phyloP scores from a whole-genome alignment of 106 monocot species.

The Phalaenopsis aphrodite region DNA sequence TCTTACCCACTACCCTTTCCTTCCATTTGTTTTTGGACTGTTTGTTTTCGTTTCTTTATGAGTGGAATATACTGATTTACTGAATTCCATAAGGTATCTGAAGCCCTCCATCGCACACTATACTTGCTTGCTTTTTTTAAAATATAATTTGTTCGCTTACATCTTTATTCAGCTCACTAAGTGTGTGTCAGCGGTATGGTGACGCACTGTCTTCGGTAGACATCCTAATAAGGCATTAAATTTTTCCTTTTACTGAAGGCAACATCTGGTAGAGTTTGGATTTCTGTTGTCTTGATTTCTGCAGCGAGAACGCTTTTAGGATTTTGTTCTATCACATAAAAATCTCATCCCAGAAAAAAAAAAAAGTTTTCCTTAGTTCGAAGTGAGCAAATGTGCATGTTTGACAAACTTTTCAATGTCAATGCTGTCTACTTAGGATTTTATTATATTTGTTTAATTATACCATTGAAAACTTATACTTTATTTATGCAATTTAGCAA shows the following conservation, averaged over 20 bases:
- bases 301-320: background rate
- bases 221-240: too few species aligned
- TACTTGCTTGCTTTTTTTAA: background rate
- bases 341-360: background rate
- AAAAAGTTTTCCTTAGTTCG: background rate
- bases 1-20: too few species aligned
- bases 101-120: background rate
- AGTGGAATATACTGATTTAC: background rate
- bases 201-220: too few species aligned
- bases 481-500: background rate
- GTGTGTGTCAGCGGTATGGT: too few species aligned
- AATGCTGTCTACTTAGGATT: background rate
- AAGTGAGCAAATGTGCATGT: background rate
- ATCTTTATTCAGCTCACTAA: too few species aligned
- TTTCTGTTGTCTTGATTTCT: background rate
- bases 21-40: background rate
- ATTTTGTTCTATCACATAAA: background rate
- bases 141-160: background rate
- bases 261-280: too few species aligned
- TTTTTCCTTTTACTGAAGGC: too few species aligned
- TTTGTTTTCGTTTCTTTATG: background rate
- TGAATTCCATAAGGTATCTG: background rate
- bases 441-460: background rate
- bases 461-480: background rate
- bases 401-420: background rate